These are phyloP conservation scores for Musa beccarii DNA, from an alignment of 176 grass and related monocot genomes.

Conservation along the genomic window DNA sequence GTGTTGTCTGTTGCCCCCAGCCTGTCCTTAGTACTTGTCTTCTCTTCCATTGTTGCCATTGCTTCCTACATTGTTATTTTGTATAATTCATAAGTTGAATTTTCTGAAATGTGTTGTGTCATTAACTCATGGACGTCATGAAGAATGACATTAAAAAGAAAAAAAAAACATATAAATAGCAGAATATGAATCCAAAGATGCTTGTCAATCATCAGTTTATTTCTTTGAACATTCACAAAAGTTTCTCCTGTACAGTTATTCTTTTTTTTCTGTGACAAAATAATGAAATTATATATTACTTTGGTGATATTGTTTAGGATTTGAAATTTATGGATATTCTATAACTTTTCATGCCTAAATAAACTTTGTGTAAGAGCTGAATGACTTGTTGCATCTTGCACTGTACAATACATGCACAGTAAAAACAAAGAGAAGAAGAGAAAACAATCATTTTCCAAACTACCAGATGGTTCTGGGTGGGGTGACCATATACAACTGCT, in stretches of 20 bases:
- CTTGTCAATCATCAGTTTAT: no score
- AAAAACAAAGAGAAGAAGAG: constrained; percentile 68
- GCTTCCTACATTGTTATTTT: no score
- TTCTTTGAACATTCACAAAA: no score
- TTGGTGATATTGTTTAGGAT: neutral
- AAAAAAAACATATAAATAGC: no score
- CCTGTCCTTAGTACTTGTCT: no score
- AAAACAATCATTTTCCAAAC: constrained; percentile 44
- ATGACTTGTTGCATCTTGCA: neutral
- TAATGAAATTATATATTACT: neutral
- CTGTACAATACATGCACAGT: constrained; percentile 32
- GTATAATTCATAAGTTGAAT: neutral
- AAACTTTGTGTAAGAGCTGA: neutral
- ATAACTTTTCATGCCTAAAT: neutral
- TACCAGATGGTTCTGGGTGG: constrained; percentile 90
- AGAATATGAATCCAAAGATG: no score
- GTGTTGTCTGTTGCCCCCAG: no score
- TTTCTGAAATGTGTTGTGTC: neutral
- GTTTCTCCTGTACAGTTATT: no score
- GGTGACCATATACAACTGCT: constrained; percentile 96
- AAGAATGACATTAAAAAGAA: neutral
- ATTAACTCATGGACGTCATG: neutral
- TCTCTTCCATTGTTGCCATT: no score
- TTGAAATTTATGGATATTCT: neutral
- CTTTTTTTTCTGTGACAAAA: no score